Conservation (phyloP, 1,284 basidiomycete species). For the Prillingera fragicola region DNA sequence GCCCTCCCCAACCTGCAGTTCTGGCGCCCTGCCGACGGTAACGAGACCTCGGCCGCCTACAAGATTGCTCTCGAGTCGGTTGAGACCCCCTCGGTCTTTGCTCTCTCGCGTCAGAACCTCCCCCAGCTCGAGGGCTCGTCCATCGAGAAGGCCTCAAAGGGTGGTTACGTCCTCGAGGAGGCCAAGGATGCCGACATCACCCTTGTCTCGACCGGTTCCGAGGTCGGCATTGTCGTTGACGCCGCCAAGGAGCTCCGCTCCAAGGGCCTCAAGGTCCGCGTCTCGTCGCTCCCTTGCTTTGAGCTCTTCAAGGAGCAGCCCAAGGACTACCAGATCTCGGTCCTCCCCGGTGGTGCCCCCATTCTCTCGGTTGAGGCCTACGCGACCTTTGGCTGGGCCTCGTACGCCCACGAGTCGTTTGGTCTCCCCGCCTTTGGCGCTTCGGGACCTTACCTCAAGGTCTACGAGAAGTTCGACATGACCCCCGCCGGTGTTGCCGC, state of each 20-base stretch:
- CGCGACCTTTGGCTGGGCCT: slow-evolving; percentile 70
- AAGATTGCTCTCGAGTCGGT: slow-evolving; percentile 66
- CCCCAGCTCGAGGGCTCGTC: slow-evolving; percentile 84
- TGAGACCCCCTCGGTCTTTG: slow-evolving; percentile 64
- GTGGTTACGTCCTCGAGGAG: slow-evolving; percentile 86
- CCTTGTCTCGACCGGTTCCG: slow-evolving; percentile 81
- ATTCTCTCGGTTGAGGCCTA: slow-evolving; percentile 85
- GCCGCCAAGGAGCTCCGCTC: slow-evolving; percentile 70
- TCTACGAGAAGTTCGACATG: slow-evolving; percentile 66
- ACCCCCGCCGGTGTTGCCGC: slow-evolving; percentile 68
- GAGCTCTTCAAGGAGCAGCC: slow-evolving; percentile 77
- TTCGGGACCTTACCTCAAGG: slow-evolving; percentile 81
- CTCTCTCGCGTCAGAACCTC: slow-evolving; percentile 52
- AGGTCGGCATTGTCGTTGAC: slow-evolving; percentile 70
- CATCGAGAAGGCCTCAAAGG: slow-evolving; percentile 75
- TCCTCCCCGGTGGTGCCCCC: slow-evolving; percentile 80
- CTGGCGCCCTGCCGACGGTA: slow-evolving; percentile 89
- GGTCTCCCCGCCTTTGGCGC: slow-evolving; percentile 77
- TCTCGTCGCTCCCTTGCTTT: slow-evolving; percentile 87
- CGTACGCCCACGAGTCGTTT: slow-evolving; percentile 83
- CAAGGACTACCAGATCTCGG: slow-evolving; percentile 71
- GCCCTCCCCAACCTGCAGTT: slow-evolving; percentile 84
- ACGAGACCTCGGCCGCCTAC: slow-evolving; percentile 89
- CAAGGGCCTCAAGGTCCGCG: slow-evolving; percentile 70
- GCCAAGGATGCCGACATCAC: slow-evolving; percentile 67